These are phyloP conservation scores for Lasiosphaeria ovina DNA, from an alignment of 495 filamentous ascomycete species.

Conservation along the genomic window DNA sequence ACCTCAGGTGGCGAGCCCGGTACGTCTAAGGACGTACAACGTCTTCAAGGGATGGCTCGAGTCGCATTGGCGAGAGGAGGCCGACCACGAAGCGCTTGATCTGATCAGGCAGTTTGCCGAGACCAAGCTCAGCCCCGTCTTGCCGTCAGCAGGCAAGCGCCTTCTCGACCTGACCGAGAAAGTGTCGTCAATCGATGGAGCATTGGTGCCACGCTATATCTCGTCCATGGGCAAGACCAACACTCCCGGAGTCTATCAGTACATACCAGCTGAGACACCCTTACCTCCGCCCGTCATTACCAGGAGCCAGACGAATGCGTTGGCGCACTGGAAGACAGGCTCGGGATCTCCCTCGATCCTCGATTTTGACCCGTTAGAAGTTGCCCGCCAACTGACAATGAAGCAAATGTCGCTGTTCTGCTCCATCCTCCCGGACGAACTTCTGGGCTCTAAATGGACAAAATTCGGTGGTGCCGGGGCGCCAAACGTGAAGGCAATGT, in stretches of 20 bases:
- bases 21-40: conserved; percentile 91
- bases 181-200: conserved; percentile 71
- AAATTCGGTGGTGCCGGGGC: conserved; percentile 76
- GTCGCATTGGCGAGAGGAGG: conserved; percentile 85
- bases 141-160: conserved; percentile 77
- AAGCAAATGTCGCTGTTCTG: conserved; percentile 94
- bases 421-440: conserved; percentile 86
- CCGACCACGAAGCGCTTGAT: conserved; percentile 70
- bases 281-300: conserved; percentile 67
- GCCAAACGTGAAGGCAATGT: conserved; percentile 94
- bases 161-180: conserved; percentile 76
- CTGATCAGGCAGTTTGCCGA: conserved; percentile 78
- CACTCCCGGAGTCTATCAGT: conserved; percentile 62
- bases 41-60: conserved; percentile 97
- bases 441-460: conserved; percentile 92
- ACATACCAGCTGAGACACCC: conserved; percentile 66
- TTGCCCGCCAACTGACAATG: conserved; percentile 90
- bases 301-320: conserved; percentile 69
- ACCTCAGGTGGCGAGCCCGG: conserved; percentile 67
- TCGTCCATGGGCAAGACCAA: conserved; percentile 88
- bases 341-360: conserved; percentile 71
- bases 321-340: conserved; percentile 72
- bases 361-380: conserved; percentile 89
- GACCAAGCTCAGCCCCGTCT: conserved; percentile 59
- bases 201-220: conserved; percentile 79